Base-by-base conservation (phyloP, 2,329 filamentous ascomycete species). In the Penicillium hordei region DNA sequence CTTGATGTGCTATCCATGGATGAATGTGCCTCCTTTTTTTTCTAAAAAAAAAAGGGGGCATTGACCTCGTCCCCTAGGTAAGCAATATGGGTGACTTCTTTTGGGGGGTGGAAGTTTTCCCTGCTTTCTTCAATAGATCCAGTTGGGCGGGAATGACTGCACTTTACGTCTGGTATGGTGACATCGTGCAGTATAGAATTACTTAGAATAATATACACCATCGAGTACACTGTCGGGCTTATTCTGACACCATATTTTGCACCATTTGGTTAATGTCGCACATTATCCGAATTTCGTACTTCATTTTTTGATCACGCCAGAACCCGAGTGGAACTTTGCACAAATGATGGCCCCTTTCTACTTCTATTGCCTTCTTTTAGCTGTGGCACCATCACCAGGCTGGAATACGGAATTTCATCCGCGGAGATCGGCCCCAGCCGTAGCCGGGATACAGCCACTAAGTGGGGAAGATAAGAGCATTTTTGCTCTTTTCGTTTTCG, bases 371-470 rank as follows among this genome's bases (percentile, higher is more conserved):
- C 44, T 46, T 21, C 13, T 48, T 48, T 45, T 8, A 23, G 17
- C 10, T 38, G 46, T 50, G 34, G 25, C 36, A 34, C 50, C 40
- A 29, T 46, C 13, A 29, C n/a, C 29, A 46, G 27, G n/a, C 12
- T 13, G 29, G 21, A 42, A 33, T 50, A 50, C 29, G 27, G 19
- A 23, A 25, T 34, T 42, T n/a, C 36, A 36, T 57, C 65, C 65
- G 65, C 65, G 65, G 65, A 67, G 63, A 67, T 65, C 63, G 54
- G 54, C 52, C 39, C 55, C 57, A 61, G 59, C 60, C 62, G 63
- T 52, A 44, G 33, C 48, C 40, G 43, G 55, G 45, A 51, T 50
- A 21, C 36, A 36, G 33, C 40, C 51, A 44, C 57, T 42, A 49
- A 49, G 48, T 59, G 53, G 48, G 36, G 57, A 50, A 48, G 44